Evolutionary conservation across 176 grass and related monocot species (phyloP), one percentile per base, ranked within the genome.

Genomic region (Metroxylon sagu): DNA sequence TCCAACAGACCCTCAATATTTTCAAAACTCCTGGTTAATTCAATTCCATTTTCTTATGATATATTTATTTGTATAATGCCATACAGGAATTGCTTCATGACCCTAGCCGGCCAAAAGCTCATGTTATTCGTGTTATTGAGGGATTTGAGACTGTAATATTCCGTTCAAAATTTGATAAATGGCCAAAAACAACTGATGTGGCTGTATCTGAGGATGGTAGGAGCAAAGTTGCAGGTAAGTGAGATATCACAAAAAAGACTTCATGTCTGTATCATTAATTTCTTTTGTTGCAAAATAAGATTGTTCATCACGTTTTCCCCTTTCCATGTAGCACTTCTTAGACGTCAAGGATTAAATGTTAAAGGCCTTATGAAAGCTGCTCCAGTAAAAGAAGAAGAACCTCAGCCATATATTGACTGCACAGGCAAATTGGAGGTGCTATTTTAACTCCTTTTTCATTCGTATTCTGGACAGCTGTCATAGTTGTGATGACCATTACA

Each of bases 211-310:
- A 92, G 18, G 93, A 98, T 74, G 86, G 87, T 51, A 87, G 93
- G 82, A 87, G 93, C 64, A 98, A 98, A 98, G 93, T 98, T 53
- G 84, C 93, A 80, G 87, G 93, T 96, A 83, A 75, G 68, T 57
- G 27, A 18, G 35, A 43, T 43, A 43, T 12, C 35, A 43, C 12
- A 43, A 43, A 12, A 2, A 7, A 43, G 3, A 1, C 35, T 43
- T 2, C 35, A 43, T 43, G 35, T 43, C 35, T 43, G 35, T 43
- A 43, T 43, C 8, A 43, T 12, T 43, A 43, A 43, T 43, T 43
- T 14, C 35, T 14, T 43, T 43, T 43, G 35, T 43, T 43, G 35
- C 35, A 43, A 2, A 39, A 43, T 6, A 43, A 43, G 35, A 10
- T 43, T 43, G 35, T 43, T 43, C 35, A 43, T 43, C 35, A 43